These are phyloP conservation scores for Tuber brumale DNA, from an alignment of 495 filamentous ascomycete species.

Conservation along the genomic window DNA sequence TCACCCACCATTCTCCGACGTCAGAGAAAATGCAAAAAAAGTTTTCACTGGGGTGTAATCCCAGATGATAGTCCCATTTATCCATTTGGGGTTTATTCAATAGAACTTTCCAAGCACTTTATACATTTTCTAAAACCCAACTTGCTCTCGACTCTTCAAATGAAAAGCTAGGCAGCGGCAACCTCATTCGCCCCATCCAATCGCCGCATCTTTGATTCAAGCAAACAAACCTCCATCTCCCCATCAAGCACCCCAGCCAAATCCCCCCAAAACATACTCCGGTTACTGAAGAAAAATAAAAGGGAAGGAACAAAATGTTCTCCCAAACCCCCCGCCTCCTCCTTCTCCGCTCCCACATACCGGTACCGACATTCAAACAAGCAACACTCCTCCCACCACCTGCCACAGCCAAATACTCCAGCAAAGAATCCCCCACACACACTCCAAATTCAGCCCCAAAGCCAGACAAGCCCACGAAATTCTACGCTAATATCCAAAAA, in stretches of 20 bases:
- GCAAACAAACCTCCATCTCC: background rate
- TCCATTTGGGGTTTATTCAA: background rate
- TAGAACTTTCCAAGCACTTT: background rate
- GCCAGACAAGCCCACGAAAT: conserved; percentile 32
- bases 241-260: conserved; percentile 5
- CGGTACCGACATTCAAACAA: conserved; percentile 35
- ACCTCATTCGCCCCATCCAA: background rate
- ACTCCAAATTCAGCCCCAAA: background rate
- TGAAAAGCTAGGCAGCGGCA: background rate
- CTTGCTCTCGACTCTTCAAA: background rate
- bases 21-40: background rate
- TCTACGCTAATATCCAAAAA: conserved; percentile 52
- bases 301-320: conserved; percentile 7
- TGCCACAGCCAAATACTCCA: conserved; percentile 43
- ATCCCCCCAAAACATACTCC: background rate
- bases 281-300: background rate
- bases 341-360: conserved; percentile 39
- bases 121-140: background rate
- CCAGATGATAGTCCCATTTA: background rate
- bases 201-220: background rate
- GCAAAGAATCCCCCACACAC: conserved; percentile 24
- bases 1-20: background rate
- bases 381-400: conserved; percentile 44
- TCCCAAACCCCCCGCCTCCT: conserved; percentile 31
- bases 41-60: background rate